These are phyloP conservation scores for Cyberlindnera mississippiensis DNA, from an alignment of 805 yeast species.

Conservation along the genomic window DNA sequence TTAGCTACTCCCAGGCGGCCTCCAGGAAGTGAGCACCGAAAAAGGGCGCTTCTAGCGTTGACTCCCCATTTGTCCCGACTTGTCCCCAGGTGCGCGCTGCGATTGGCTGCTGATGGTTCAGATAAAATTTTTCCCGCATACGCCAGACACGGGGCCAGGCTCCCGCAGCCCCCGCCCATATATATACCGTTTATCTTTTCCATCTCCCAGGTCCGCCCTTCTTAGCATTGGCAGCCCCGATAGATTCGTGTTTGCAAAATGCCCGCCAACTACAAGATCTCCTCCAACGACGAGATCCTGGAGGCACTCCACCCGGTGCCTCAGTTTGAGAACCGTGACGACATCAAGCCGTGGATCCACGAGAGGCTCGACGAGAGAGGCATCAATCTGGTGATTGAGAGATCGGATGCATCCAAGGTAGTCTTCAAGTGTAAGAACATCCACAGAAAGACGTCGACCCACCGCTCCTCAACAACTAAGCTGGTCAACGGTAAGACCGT, in stretches of 20 bases:
- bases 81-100: constrained; percentile 5
- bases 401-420: constrained; percentile 30
- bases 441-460: constrained; percentile 23
- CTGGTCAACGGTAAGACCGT: constrained; percentile 9
- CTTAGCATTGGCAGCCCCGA: not conserved
- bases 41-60: not conserved
- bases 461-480: constrained; percentile 14
- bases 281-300: constrained; percentile 23
- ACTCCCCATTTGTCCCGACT: constrained; percentile 6
- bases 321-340: constrained; percentile 22
- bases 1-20: too few species aligned
- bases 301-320: constrained; percentile 27
- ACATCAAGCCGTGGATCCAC: constrained; percentile 28
- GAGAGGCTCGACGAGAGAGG: constrained; percentile 21
- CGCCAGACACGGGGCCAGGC: not conserved
- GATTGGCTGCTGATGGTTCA: constrained; percentile 26
- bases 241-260: not conserved
- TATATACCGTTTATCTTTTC: constrained; percentile 16
- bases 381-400: constrained; percentile 28
- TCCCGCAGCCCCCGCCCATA: constrained; percentile 1
- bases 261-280: constrained; percentile 11
- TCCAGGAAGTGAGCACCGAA: too few species aligned
- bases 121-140: constrained; percentile 21
- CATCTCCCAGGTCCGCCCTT: constrained; percentile 7
- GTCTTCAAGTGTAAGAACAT: constrained; percentile 32